phyloP scores from a whole-genome alignment of 1,139 yeast species.

The Scheffersomyces cryptocercus region DNA sequence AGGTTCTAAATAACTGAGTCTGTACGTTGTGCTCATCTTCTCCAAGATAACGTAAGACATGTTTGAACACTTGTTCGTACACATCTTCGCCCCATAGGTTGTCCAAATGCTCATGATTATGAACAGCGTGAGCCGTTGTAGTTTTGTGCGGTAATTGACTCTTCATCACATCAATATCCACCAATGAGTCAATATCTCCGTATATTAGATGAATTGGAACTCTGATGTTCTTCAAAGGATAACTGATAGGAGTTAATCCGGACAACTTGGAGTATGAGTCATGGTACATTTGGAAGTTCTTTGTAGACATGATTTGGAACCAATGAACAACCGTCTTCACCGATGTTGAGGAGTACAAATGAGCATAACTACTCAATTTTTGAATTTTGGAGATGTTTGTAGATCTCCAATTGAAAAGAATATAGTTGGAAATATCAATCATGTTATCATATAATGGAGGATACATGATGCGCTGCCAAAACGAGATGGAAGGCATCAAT shows the following conservation, averaged over 20 bases:
- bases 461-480: constrained; percentile 82
- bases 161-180: constrained; percentile 76
- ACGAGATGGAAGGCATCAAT: constrained; percentile 71
- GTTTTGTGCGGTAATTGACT: constrained; percentile 45
- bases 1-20: constrained; percentile 4
- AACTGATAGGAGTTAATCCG: constrained; percentile 41
- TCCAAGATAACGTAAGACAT: constrained; percentile 47
- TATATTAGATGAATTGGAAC: constrained; percentile 76
- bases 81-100: constrained; percentile 84
- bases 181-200: constrained; percentile 80
- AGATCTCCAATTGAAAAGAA: constrained; percentile 80
- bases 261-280: constrained; percentile 45
- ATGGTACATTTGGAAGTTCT: constrained; percentile 85
- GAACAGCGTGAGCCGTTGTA: constrained; percentile 49
- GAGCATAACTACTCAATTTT: constrained; percentile 76
- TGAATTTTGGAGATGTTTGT: constrained; percentile 68
- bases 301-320: constrained; percentile 88
- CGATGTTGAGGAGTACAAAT: constrained; percentile 85
- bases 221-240: constrained; percentile 56
- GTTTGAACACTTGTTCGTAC: constrained; percentile 48
- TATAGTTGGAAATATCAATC: constrained; percentile 66
- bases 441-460: constrained; percentile 77
- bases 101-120: constrained; percentile 82
- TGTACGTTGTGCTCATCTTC: constrained; percentile 13
- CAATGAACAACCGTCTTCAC: constrained; percentile 94